Evolutionary conservation across 371 early-diverging fungal species (phyloP).

Genomic region (Mucor racemosus): DNA sequence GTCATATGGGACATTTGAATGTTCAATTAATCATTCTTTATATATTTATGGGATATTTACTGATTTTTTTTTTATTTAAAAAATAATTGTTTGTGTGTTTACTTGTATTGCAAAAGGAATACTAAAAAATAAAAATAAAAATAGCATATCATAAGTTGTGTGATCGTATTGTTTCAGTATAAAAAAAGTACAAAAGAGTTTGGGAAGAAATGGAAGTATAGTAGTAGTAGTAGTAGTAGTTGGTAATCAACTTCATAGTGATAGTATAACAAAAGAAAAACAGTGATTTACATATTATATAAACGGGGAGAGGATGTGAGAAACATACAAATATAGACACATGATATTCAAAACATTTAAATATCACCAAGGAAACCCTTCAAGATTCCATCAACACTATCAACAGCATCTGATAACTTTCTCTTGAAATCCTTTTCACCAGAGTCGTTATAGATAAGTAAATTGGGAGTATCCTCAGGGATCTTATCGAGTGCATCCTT

Average conservation of each 20-base stretch:
- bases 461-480: constrained; percentile 77
- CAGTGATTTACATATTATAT: constrained; percentile 15
- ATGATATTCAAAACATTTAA: neutral
- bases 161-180: constrained; percentile 4
- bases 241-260: neutral
- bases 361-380: constrained; percentile 28
- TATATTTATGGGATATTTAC: neutral
- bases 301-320: neutral
- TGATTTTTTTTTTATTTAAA: neutral
- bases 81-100: constrained; percentile 6
- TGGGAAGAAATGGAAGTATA: neutral
- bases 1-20: neutral
- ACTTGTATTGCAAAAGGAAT: constrained; percentile 2
- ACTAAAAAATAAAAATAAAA: constrained; percentile 1
- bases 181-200: neutral
- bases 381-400: constrained; percentile 17
- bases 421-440: constrained; percentile 22
- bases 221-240: neutral
- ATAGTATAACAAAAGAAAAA: neutral
- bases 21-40: neutral
- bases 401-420: constrained; percentile 14
- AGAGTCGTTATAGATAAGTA: constrained; percentile 77
- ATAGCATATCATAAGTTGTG: constrained; percentile 9
- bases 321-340: constrained; percentile 10
- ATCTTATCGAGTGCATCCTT: constrained; percentile 66